Conservation (phyloP, 345 rosid species). For the Murraya koenigii region DNA sequence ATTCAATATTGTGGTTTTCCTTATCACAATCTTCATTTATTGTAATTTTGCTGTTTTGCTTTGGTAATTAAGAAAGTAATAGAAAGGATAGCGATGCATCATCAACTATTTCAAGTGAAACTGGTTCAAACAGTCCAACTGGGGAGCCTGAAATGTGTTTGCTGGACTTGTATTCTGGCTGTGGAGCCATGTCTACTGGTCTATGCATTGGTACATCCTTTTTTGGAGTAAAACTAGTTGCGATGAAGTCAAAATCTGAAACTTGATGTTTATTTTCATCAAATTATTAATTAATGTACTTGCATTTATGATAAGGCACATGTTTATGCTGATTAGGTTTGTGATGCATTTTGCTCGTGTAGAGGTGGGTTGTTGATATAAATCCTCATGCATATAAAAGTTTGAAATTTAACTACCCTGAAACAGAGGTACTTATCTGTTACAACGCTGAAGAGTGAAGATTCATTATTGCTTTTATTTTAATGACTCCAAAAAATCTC, state of each 20-base stretch:
- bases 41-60: not conserved
- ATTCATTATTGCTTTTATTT: not conserved
- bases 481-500: not conserved
- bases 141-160: slow-evolving; percentile 21
- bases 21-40: not conserved
- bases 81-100: slow-evolving; percentile 22
- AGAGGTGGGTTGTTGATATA: slow-evolving; percentile 49
- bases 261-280: not conserved
- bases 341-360: not conserved
- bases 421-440: slow-evolving; percentile 30
- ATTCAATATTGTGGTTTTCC: not conserved
- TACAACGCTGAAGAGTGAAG: not conserved
- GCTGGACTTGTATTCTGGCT: slow-evolving; percentile 42
- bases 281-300: not conserved
- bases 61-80: slow-evolving; percentile 11
- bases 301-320: not conserved
- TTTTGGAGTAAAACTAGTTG: slow-evolving; percentile 31
- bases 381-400: slow-evolving; percentile 37
- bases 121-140: slow-evolving; percentile 15
- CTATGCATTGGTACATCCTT: slow-evolving; percentile 41
- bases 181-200: slow-evolving; percentile 55
- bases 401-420: slow-evolving; percentile 36
- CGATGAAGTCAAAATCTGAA: slow-evolving; percentile 21
- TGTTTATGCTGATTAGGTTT: not conserved
- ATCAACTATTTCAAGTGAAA: slow-evolving; percentile 41